Evolutionary conservation across 1,284 basidiomycete species (phyloP).

Genomic region (Trichosporon ovoides): DNA sequence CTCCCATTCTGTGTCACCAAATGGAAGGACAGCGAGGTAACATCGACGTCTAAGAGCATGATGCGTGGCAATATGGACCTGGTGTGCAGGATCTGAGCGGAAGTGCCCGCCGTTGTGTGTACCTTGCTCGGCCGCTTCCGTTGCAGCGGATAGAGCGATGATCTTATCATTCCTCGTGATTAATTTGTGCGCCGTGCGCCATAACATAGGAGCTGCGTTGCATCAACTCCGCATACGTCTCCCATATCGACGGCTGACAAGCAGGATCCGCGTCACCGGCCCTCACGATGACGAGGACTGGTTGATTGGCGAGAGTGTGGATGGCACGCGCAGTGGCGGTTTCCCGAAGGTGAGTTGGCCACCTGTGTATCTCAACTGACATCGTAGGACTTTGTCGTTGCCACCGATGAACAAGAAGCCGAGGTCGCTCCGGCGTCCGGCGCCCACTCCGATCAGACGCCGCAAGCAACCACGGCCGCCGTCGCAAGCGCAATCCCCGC

Average conservation of each 20-base stretch:
- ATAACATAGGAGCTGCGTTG: too few species aligned
- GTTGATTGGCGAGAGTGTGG: constrained; percentile 44
- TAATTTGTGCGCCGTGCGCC: too few species aligned
- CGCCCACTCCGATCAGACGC: constrained; percentile 4
- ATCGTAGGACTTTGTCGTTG: constrained; percentile 38
- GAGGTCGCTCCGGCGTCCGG: background rate
- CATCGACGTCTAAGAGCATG: too few species aligned
- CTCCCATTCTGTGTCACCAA: too few species aligned
- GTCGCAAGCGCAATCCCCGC: too few species aligned
- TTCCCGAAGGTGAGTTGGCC: constrained; percentile 42
- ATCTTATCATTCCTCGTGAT: too few species aligned
- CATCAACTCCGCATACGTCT: background rate
- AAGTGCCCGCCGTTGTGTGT: too few species aligned
- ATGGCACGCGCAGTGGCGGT: constrained; percentile 43
- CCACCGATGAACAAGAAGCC: constrained; percentile 26
- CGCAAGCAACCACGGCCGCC: constrained; percentile 17
- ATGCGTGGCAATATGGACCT: too few species aligned
- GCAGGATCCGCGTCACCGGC: constrained; percentile 46
- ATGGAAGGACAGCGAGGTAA: too few species aligned
- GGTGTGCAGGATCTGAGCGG: too few species aligned
- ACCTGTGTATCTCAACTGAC: background rate
- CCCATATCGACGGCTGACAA: constrained; percentile 2
- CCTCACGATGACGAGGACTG: constrained; percentile 50
- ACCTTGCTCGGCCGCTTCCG: too few species aligned
- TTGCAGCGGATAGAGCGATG: too few species aligned